Percentiles rank a stretch among this genome's conserved stretches.
Conservation (phyloP, 495 filamentous ascomycete species). For the Diplogelasinospora grovesii region DNA sequence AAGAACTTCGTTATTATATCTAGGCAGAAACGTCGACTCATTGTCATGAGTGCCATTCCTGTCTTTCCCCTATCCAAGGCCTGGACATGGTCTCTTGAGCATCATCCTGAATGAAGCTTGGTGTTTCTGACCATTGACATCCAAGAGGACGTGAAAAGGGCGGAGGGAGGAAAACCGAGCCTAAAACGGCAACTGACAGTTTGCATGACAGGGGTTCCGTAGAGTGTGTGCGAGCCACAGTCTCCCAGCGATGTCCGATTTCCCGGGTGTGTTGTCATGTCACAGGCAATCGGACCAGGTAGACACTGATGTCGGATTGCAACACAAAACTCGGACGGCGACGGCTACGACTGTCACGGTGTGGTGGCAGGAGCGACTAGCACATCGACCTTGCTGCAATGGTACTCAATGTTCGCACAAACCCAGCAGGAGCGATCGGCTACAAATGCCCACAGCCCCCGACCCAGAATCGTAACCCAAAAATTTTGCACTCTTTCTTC, state of each 20-base stretch:
- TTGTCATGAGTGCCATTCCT: background rate
- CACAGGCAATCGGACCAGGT: too few species aligned
- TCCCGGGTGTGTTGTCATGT: too few species aligned
- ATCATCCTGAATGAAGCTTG: constrained; percentile 13
- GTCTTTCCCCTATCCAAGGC: background rate
- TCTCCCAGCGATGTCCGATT: too few species aligned
- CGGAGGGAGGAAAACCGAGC: constrained; percentile 12
- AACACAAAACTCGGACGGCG: too few species aligned
- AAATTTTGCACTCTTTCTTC: too few species aligned
- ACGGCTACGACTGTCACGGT: too few species aligned
- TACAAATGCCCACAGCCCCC: too few species aligned
- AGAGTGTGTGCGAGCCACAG: background rate
- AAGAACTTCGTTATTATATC: constrained; percentile 3
- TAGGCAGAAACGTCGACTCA: background rate
- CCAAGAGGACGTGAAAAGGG: constrained; percentile 7
- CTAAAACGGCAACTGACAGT: constrained; percentile 5
- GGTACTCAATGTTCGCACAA: too few species aligned
- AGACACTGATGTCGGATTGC: too few species aligned
- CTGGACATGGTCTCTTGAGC: constrained; percentile 5
- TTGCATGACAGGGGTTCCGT: constrained; percentile 3
- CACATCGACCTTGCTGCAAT: background rate
- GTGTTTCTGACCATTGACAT: constrained; percentile 21
- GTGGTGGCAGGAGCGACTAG: background rate
- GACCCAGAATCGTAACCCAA: too few species aligned
- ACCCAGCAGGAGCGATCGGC: too few species aligned